A percentile compares a stretch with the other conserved stretches of the same genome.
Evolutionary conservation across 2,329 filamentous ascomycete species (phyloP).

Genomic region (Fusarium redolens): DNA sequence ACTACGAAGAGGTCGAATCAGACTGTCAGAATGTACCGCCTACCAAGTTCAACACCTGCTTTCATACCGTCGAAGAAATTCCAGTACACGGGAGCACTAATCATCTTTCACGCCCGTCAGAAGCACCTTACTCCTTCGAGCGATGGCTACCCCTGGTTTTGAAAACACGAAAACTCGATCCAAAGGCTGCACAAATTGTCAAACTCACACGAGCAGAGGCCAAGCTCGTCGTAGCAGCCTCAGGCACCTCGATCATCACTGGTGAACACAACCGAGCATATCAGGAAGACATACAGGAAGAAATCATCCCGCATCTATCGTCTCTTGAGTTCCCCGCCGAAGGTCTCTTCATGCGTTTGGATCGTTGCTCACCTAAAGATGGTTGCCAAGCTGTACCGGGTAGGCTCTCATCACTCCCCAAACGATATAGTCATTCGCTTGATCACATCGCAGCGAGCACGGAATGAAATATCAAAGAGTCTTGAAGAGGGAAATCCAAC

Average conservation of each 20-base stretch:
- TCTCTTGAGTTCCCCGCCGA: slow-evolving; percentile 46
- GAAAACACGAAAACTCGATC: slow-evolving; percentile 45
- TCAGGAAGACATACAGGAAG: slow-evolving; percentile 34
- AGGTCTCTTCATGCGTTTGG: slow-evolving; percentile 57
- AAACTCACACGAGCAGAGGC: slow-evolving; percentile 45
- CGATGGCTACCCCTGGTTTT: slow-evolving; percentile 57
- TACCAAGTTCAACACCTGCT: slow-evolving; percentile 22
- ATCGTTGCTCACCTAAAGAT: slow-evolving; percentile 58
- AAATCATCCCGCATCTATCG: slow-evolving; percentile 43
- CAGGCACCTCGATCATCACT: slow-evolving; percentile 45
- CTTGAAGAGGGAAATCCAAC: slow-evolving; percentile 27
- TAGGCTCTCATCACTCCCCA: slow-evolving; percentile 43
- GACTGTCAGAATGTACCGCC: slow-evolving; percentile 4
- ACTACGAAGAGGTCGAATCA: slow-evolving; percentile 1
- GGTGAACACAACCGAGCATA: slow-evolving; percentile 8
- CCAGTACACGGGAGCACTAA: neutral
- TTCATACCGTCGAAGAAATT: slow-evolving; percentile 2
- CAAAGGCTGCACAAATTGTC: slow-evolving; percentile 45
- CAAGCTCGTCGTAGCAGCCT: slow-evolving; percentile 46
- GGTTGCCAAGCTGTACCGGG: slow-evolving; percentile 42
- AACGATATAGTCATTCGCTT: slow-evolving; percentile 52
- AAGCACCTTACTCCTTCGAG: slow-evolving; percentile 53
- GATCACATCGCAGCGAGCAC: slow-evolving; percentile 53
- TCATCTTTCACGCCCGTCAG: slow-evolving; percentile 16
- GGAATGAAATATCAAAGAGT: slow-evolving; percentile 48